These are phyloP conservation scores for Flaveria brownii DNA, from an alignment of 129 eudicot species.

Conservation along the genomic window DNA sequence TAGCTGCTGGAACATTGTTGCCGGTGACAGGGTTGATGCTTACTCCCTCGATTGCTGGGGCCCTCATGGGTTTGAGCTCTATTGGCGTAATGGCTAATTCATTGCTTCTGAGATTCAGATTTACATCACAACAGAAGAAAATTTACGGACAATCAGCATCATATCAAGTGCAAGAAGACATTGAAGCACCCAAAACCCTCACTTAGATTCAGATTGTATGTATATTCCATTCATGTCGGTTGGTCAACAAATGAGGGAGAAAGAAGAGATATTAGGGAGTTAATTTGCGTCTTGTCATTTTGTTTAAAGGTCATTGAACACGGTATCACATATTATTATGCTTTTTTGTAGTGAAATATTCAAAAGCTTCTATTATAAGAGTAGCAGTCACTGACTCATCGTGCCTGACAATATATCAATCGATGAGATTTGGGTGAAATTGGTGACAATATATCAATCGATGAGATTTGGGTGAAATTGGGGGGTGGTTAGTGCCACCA, in stretches of 20 bases:
- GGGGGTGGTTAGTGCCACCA: no score
- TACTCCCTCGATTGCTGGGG: constrained; percentile 98
- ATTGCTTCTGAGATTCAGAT: constrained; percentile 72
- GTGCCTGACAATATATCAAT: no score
- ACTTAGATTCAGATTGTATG: constrained; percentile 25
- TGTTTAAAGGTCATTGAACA: background rate
- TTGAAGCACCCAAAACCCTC: constrained; percentile 45
- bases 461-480: no score
- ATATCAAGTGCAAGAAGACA: constrained; percentile 37
- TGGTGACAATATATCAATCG: no score
- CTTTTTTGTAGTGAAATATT: background rate
- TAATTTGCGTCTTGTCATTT: background rate
- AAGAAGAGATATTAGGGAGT: background rate
- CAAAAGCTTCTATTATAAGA: background rate
- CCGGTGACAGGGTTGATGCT: constrained; percentile 89
- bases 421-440: no score
- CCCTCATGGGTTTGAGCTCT: constrained; percentile 93
- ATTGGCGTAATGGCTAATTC: constrained; percentile 94
- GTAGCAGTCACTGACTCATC: no score
- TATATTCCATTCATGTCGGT: constrained; percentile 15
- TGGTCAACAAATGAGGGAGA: background rate
- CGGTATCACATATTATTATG: background rate
- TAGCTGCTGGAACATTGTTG: constrained; percentile 86
- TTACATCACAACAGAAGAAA: constrained; percentile 49
- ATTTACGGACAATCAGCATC: constrained; percentile 8